Evolutionary conservation across 257 asterid genomes (phyloP).

Genomic region (Anisodus acutangulus): DNA sequence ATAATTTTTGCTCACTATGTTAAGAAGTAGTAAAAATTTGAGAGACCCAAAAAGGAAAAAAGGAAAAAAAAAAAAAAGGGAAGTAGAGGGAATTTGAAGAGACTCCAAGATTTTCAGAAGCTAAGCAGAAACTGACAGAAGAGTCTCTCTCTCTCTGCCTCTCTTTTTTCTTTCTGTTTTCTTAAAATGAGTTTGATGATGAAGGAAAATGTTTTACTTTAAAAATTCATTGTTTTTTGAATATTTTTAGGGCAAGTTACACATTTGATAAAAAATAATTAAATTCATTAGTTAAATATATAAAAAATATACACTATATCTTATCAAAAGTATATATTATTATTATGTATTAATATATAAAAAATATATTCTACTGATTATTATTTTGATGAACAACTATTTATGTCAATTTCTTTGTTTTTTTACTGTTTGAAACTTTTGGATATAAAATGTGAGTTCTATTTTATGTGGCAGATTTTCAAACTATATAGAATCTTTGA

Average conservation of each 20-base stretch:
- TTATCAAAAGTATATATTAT: too few relatives aligned
- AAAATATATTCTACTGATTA: too few relatives aligned
- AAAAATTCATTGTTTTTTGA: not conserved
- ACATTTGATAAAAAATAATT: too few relatives aligned
- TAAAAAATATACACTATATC: too few relatives aligned
- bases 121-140: conserved; percentile 27
- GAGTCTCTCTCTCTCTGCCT: not conserved
- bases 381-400: too few relatives aligned
- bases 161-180: not conserved
- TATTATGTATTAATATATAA: too few relatives aligned
- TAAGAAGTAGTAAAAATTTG: not conserved
- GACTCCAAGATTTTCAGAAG: not conserved
- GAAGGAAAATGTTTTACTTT: too few relatives aligned
- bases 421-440: not conserved
- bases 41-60: not conserved
- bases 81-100: not conserved
- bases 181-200: not conserved
- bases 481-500: not conserved
- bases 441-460: not conserved
- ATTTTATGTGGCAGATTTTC: not conserved
- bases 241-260: not conserved
- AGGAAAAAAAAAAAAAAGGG: too few relatives aligned
- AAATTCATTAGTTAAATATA: too few relatives aligned
- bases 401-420: too few relatives aligned
- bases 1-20: not conserved